These are phyloP conservation scores for Halophytophthora polymorphica DNA, from an alignment of 352 stramenopile genomes.

Conservation along the genomic window DNA sequence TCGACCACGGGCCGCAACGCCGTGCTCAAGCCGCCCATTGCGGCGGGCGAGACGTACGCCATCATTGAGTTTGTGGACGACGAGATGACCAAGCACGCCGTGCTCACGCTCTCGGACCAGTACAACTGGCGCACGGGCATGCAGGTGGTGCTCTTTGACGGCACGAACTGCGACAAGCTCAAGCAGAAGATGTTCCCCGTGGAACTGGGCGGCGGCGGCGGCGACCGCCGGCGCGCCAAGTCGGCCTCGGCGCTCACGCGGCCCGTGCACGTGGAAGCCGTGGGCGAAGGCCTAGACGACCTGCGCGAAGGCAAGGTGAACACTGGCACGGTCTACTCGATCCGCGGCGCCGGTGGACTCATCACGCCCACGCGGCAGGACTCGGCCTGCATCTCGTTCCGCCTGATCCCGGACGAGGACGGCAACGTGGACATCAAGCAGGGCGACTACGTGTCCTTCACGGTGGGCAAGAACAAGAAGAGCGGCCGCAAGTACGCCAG, in stretches of 20 bases:
- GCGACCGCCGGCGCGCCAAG: constrained; percentile 75
- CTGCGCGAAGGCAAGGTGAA: constrained; percentile 87
- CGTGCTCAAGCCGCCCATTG: constrained; percentile 85
- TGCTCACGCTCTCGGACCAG: constrained; percentile 82
- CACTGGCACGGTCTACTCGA: constrained; percentile 85
- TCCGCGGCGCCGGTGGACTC: constrained; percentile 75
- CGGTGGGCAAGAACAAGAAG: constrained; percentile 89
- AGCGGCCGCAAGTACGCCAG: constrained; percentile 85
- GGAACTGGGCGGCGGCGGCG: constrained; percentile 46
- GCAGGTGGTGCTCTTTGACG: constrained; percentile 88
- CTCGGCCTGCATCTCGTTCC: constrained; percentile 84
- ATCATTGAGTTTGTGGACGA: constrained; percentile 89
- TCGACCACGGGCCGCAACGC: constrained; percentile 83
- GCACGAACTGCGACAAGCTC: constrained; percentile 85
- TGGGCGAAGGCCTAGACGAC: constrained; percentile 80
- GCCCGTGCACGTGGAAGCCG: constrained; percentile 75
- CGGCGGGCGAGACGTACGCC: constrained; percentile 82
- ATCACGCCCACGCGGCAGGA: constrained; percentile 85
- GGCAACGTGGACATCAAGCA: constrained; percentile 82
- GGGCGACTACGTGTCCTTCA: constrained; percentile 87
- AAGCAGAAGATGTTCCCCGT: constrained; percentile 90
- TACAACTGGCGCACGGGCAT: constrained; percentile 88
- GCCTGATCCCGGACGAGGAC: constrained; percentile 85
- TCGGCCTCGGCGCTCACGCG: constrained; percentile 70
- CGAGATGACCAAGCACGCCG: constrained; percentile 87